Percentiles rank a stretch among this genome's conserved stretches.
Evolutionary conservation across 495 filamentous ascomycete species (phyloP).

Genomic region (Cenococcum geophilum): DNA sequence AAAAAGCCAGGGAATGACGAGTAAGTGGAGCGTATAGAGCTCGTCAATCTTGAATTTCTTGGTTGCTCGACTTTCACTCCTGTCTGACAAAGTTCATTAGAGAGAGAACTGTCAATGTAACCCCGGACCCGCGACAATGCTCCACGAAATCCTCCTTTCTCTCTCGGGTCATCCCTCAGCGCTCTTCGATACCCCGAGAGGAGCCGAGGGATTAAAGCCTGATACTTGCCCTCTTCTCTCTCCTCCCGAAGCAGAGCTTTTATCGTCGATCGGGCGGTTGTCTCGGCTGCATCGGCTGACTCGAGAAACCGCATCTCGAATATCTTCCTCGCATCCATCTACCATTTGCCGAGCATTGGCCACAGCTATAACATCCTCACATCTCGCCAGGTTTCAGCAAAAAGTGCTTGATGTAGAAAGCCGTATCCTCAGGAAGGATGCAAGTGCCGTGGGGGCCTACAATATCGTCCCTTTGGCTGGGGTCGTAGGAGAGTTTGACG

Average conservation of each 20-base stretch:
- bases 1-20: slow-evolving; percentile 6
- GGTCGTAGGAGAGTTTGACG: slow-evolving; percentile 73
- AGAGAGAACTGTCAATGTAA: background rate
- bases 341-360: slow-evolving; percentile 85
- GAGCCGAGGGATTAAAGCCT: slow-evolving; percentile 35
- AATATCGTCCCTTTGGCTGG: slow-evolving; percentile 86
- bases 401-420: slow-evolving; percentile 81
- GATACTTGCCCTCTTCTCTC: slow-evolving; percentile 53
- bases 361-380: slow-evolving; percentile 61
- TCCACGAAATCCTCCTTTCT: slow-evolving; percentile 93
- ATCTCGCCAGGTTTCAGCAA: slow-evolving; percentile 72
- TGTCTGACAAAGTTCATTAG: background rate
- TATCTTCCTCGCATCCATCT: slow-evolving; percentile 64
- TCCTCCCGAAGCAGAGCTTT: slow-evolving; percentile 73
- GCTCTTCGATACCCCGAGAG: slow-evolving; percentile 49
- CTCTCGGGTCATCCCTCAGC: slow-evolving; percentile 90
- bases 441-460: slow-evolving; percentile 74
- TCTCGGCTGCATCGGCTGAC: slow-evolving; percentile 69
- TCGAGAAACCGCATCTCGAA: slow-evolving; percentile 53
- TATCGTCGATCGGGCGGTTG: slow-evolving; percentile 67
- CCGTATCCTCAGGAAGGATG: slow-evolving; percentile 64
- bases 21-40: background rate
- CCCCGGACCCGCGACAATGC: slow-evolving; percentile 50
- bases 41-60: background rate
- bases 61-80: background rate